Base-by-base conservation (phyloP, 441 rosid species). In the Kokia cookei region DNA sequence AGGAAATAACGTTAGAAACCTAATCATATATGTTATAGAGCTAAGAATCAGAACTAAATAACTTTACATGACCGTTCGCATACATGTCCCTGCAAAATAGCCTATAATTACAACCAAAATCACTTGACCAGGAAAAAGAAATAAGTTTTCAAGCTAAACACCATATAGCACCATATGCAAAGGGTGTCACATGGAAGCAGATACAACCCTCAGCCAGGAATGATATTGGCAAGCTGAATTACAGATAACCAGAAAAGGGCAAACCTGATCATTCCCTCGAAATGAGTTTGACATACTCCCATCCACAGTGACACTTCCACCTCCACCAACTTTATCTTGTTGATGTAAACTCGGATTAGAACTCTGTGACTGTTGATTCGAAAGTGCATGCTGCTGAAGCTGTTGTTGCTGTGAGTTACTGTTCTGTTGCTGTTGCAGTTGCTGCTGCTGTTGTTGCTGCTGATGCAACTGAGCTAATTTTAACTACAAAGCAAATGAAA, bases 201-300 rank as follows among this genome's bases (percentile, higher is more conserved):
- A 55, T 37, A 35, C 37, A 54, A 69, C 29, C 35, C 43, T 51
- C n/a, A 42, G n/a, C 11, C 58, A 22, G 22, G 32, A 57, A 47
- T 47, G 55, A 14, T 66, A 37, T 26, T 47, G 13, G 40, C 40
- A 24, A 26, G 55, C 13, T 10, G 48, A 69, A 54, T 32, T 59
- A 69, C n/a, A 68, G 61, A 43, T 57, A 59, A 55, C 51, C 54
- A 71, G 22, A 62, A 78, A 79, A 66, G 32, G 69, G 76, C 85
- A 81, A 74, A 93, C 98, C 98, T 92, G 97, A 69, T 92, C 93
- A 76, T 83, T 87, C 83, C 91, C 97, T 75, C 88, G 84, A 80
- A 88, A 89, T 27, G 96, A 86, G 83, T 89, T 90, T 77, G 93
- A 86, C 82, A 89, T 87, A 87, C 88, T 85, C 67, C 86, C 91